Evolutionary conservation across 768 basidiomycete species (phyloP).

Genomic region (Lactarius evosmus): DNA sequence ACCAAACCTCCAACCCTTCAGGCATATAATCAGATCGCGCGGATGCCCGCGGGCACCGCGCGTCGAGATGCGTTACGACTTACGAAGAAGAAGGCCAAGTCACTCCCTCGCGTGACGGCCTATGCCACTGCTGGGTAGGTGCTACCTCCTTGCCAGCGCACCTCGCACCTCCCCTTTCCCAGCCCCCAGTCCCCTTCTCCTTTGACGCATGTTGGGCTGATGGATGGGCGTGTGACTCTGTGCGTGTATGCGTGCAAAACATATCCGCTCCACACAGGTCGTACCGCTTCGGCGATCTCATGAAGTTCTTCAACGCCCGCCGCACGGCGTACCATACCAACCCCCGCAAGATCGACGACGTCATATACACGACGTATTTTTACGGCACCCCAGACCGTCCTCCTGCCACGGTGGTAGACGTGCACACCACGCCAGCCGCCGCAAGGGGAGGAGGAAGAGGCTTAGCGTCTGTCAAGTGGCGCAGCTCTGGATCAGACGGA

Average conservation of each 20-base stretch:
- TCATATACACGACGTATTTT: slow-evolving; percentile 88
- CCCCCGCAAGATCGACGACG: slow-evolving; percentile 85
- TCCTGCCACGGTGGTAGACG: slow-evolving; percentile 24
- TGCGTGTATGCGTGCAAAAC: not conserved
- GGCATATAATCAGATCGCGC: slow-evolving; percentile 93
- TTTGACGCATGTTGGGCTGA: not conserved
- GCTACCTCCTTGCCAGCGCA: not conserved
- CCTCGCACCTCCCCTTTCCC: not conserved
- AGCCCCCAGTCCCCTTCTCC: too few species aligned
- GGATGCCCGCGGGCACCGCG: slow-evolving; percentile 93
- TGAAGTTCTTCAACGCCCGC: slow-evolving; percentile 87
- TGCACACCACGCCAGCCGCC: slow-evolving; percentile 24
- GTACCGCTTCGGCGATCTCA: slow-evolving; percentile 81
- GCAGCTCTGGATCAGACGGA: slow-evolving; percentile 29
- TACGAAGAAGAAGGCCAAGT: slow-evolving; percentile 94
- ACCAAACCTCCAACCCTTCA: slow-evolving; percentile 33
- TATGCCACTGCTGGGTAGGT: slow-evolving; percentile 89
- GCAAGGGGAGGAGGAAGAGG: slow-evolving; percentile 7
- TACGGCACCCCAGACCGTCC: slow-evolving; percentile 50
- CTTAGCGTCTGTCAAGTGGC: slow-evolving; percentile 30
- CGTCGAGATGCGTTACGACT: slow-evolving; percentile 84
- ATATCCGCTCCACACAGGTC: slow-evolving; percentile 48
- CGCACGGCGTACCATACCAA: slow-evolving; percentile 80
- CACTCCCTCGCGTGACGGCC: slow-evolving; percentile 89
- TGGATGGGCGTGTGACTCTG: not conserved